A percentile compares a stretch with the other conserved stretches of the same genome.
Evolutionary conservation across 495 filamentous ascomycete species (phyloP).

Genomic region (Penicillium psychrofluorescens): DNA sequence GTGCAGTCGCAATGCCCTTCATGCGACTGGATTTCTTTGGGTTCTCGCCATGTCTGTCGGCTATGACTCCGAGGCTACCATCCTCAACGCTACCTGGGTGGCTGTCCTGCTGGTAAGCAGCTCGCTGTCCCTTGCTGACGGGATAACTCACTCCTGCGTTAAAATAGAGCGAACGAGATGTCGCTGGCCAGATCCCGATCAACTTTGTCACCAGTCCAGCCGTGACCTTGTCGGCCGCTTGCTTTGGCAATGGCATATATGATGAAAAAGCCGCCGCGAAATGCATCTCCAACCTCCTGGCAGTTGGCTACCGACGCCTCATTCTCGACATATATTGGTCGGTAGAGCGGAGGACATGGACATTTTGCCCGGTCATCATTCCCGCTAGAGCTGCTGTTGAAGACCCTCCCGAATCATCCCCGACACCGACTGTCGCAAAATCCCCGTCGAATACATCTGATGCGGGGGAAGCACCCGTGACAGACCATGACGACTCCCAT

Average conservation of each 20-base stretch:
- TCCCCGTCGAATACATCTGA: conserved; percentile 17
- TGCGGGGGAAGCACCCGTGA: conserved; percentile 16
- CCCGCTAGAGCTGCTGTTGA: conserved; percentile 17
- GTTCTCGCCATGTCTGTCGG: conserved; percentile 24
- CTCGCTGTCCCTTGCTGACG: background rate
- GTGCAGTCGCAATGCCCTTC: conserved; percentile 1
- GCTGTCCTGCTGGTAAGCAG: conserved; percentile 29
- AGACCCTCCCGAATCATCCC: conserved; percentile 6
- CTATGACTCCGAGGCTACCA: conserved; percentile 24
- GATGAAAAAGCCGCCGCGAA: conserved; percentile 34
- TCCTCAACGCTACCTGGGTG: conserved; percentile 28
- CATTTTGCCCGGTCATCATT: conserved; percentile 49
- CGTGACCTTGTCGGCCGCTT: conserved; percentile 48
- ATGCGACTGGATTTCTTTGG: background rate
- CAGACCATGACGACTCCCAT: conserved; percentile 20
- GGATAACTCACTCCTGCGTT: background rate
- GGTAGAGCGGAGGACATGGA: conserved; percentile 40
- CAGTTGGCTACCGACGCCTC: conserved; percentile 50
- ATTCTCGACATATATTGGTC: conserved; percentile 64
- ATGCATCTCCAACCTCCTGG: conserved; percentile 57
- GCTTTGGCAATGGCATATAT: conserved; percentile 47
- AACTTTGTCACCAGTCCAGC: conserved; percentile 53
- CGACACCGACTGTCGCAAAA: conserved; percentile 11
- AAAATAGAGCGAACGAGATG: conserved; percentile 53
- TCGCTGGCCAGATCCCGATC: conserved; percentile 50